These are phyloP conservation scores for Thermomucor indicae-seudaticae DNA, from an alignment of 371 early-diverging fungal species.

Conservation along the genomic window DNA sequence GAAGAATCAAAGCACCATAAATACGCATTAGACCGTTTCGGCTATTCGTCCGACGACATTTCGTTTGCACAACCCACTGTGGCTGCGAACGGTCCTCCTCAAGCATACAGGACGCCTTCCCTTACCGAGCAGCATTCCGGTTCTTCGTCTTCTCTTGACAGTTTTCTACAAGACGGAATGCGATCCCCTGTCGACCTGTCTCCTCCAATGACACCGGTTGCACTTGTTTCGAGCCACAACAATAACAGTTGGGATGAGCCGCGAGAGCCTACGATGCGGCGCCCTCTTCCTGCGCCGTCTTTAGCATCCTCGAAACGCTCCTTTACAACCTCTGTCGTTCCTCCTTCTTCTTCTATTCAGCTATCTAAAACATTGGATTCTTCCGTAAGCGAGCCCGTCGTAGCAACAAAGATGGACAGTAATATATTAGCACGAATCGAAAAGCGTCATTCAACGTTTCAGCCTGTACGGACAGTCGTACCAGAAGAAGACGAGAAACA, in stretches of 20 bases:
- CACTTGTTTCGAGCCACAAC: no score
- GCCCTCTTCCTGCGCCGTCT: not conserved
- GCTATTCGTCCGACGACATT: not conserved
- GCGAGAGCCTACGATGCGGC: slow-evolving; percentile 2
- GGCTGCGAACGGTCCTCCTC: slow-evolving; percentile 4
- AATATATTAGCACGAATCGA: slow-evolving; percentile 6
- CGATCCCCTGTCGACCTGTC: slow-evolving; percentile 15
- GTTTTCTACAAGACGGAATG: slow-evolving; percentile 3
- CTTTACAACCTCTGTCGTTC: slow-evolving; percentile 17
- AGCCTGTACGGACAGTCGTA: slow-evolving; percentile 3
- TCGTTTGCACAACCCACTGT: slow-evolving; percentile 1
- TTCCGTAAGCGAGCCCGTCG: not conserved
- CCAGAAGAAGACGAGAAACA: not conserved
- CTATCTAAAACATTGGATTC: not conserved
- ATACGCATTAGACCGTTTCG: not conserved
- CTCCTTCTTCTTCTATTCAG: not conserved
- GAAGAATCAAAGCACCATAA: not conserved
- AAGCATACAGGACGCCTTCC: slow-evolving; percentile 2
- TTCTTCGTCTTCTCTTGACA: slow-evolving; percentile 4
- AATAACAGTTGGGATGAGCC: no score
- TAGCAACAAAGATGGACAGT: not conserved
- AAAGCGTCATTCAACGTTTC: not conserved
- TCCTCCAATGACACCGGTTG: slow-evolving; percentile 21
- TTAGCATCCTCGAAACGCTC: slow-evolving; percentile 10
- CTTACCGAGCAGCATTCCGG: not conserved